Conservation (phyloP, 2,329 filamentous ascomycete species). For the Ascochyta lentis region DNA sequence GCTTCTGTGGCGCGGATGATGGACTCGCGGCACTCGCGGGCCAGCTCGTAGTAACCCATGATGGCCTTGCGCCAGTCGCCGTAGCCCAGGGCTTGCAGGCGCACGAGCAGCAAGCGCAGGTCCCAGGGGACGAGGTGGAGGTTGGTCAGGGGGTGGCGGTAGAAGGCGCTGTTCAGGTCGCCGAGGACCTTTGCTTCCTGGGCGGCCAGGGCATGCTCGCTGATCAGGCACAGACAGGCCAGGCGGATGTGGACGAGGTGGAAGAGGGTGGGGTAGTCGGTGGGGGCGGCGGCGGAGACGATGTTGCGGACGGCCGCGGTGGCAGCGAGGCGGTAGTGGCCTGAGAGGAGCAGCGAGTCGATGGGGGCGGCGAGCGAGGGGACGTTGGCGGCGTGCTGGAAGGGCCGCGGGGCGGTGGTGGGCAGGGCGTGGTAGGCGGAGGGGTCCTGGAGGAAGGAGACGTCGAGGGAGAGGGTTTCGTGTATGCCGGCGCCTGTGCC, state of each 20-base stretch:
- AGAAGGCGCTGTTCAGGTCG: slow-evolving; percentile 64
- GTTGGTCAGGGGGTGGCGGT: slow-evolving; percentile 56
- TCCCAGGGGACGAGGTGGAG: slow-evolving; percentile 79
- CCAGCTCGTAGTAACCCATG: slow-evolving; percentile 89
- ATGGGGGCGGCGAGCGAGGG: slow-evolving; percentile 68
- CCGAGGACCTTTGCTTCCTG: slow-evolving; percentile 69
- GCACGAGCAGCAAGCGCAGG: slow-evolving; percentile 80
- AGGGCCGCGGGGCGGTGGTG: slow-evolving; percentile 66
- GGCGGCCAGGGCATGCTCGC: slow-evolving; percentile 63
- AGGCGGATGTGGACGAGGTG: slow-evolving; percentile 80
- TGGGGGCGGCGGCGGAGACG: slow-evolving; percentile 57
- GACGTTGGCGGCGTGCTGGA: slow-evolving; percentile 71
- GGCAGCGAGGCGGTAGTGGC: slow-evolving; percentile 83
- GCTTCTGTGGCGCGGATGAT: slow-evolving; percentile 58
- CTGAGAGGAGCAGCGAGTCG: slow-evolving; percentile 69
- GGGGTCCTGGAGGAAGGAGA: slow-evolving; percentile 72
- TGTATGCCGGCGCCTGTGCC: neutral
- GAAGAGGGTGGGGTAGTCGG: slow-evolving; percentile 73
- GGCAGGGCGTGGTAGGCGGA: slow-evolving; percentile 85
- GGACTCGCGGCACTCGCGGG: slow-evolving; percentile 73
- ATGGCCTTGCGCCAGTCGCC: slow-evolving; percentile 83
- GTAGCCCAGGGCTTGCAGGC: slow-evolving; percentile 85
- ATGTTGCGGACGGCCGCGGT: slow-evolving; percentile 69
- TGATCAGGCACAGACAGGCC: slow-evolving; percentile 80
- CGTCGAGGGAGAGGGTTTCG: slow-evolving; percentile 8